Conservation (phyloP, 2,329 filamentous ascomycete species). For the Colletotrichum karsti region DNA sequence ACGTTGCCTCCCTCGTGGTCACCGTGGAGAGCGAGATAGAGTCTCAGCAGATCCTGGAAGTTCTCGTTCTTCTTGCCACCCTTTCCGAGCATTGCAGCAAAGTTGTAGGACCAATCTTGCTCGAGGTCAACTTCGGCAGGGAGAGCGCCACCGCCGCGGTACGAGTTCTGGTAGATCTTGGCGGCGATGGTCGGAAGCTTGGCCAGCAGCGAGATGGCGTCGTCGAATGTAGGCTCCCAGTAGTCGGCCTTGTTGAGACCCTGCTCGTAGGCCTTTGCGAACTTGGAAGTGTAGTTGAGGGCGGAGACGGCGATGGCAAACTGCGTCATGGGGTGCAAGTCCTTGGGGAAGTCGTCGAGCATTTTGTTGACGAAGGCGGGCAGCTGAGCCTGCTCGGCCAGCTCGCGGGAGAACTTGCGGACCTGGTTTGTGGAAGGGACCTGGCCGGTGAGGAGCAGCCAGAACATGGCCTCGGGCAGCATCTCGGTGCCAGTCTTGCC, state of each 20-base stretch:
- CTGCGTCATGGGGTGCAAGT: conserved; percentile 98
- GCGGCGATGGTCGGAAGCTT: conserved; percentile 97
- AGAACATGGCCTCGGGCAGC: conserved; percentile 99
- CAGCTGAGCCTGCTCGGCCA: conserved; percentile 86
- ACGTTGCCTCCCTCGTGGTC: conserved; percentile 99
- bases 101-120: conserved; percentile 99
- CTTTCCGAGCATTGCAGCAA: conserved; percentile 94
- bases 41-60: conserved; percentile 92
- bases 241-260: conserved; percentile 96
- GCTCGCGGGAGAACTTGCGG: conserved; percentile 82
- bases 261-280: conserved; percentile 91
- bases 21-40: conserved; percentile 96
- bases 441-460: conserved; percentile 93
- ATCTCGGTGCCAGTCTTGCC: conserved; percentile 93
- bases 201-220: conserved; percentile 90
- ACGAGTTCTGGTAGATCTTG: conserved; percentile 95
- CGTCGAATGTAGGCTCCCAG: conserved; percentile 98
- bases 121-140: conserved; percentile 79
- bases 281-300: conserved; percentile 93
- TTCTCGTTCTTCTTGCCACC: conserved; percentile 86
- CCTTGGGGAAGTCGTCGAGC: conserved; percentile 87
- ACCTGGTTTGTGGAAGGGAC: conserved; percentile 86
- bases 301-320: conserved; percentile 94
- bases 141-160: conserved; percentile 77
- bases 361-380: conserved; percentile 86